Percentiles rank a stretch among this genome's conserved stretches.
Evolutionary conservation across 2,329 filamentous ascomycete species (phyloP).

Genomic region (Apiospora phragmitis): DNA sequence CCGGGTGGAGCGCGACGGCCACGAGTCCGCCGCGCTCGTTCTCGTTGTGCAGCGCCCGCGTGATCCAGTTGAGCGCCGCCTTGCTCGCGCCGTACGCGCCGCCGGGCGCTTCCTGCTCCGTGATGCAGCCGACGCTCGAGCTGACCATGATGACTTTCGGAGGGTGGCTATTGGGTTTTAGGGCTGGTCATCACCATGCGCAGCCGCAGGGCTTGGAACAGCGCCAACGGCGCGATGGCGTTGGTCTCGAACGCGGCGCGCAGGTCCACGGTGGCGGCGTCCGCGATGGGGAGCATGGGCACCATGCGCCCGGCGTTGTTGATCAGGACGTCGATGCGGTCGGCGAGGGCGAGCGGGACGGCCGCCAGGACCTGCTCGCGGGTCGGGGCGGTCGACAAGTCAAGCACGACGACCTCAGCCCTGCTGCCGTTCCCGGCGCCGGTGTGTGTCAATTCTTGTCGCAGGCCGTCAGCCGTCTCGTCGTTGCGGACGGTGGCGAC

Average conservation of each 20-base stretch:
- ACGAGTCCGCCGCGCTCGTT: conserved; percentile 24
- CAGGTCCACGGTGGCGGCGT: conserved; percentile 35
- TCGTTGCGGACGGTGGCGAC: conserved; percentile 38
- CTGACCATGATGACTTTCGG: conserved; percentile 39
- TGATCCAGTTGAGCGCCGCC: conserved; percentile 36
- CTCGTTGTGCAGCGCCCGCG: conserved; percentile 30
- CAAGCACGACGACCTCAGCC: conserved; percentile 39
- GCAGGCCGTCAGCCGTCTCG: conserved; percentile 9
- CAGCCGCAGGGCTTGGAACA: conserved; percentile 37
- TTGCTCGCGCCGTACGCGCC: conserved; percentile 38
- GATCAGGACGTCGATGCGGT: conserved; percentile 50
- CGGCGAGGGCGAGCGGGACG: conserved; percentile 30
- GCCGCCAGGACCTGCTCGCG: conserved; percentile 30
- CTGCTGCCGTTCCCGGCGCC: conserved; percentile 27
- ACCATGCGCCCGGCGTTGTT: conserved; percentile 48
- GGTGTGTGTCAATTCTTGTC: background rate
- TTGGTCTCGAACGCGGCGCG: conserved; percentile 45
- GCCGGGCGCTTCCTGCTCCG: conserved; percentile 31
- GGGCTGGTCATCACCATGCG: conserved; percentile 35
- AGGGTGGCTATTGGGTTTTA: too few relatives aligned
- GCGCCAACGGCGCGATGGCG: conserved; percentile 37
- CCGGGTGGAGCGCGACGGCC: conserved; percentile 37
- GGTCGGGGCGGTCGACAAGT: conserved; percentile 30
- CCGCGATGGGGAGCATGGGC: conserved; percentile 28
- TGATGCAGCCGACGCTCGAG: conserved; percentile 37